Evolutionary conservation across 805 yeast genomes (phyloP).

Genomic region (Kregervanrija fluxuum): DNA sequence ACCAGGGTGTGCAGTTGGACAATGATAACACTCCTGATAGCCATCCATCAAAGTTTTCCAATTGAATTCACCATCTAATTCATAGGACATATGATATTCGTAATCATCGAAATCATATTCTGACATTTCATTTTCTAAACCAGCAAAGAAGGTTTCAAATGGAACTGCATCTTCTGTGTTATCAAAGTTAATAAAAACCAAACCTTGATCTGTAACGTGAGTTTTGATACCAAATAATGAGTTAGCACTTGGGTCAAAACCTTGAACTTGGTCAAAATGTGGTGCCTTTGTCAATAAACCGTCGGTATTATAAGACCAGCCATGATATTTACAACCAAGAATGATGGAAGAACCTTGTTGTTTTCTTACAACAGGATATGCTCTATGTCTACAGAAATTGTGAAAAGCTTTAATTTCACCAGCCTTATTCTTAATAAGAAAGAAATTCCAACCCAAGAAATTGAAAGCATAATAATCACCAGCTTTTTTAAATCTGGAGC

Average conservation of each 20-base stretch:
- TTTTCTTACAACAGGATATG: slow-evolving; percentile 54
- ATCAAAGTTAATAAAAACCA: slow-evolving; percentile 51
- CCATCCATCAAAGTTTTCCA: slow-evolving; percentile 67
- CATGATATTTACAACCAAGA: slow-evolving; percentile 56
- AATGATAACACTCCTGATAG: slow-evolving; percentile 61
- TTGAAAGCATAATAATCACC: slow-evolving; percentile 50
- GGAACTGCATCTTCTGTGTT: slow-evolving; percentile 34
- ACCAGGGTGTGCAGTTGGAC: slow-evolving; percentile 65
- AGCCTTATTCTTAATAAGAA: slow-evolving; percentile 45
- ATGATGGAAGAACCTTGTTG: slow-evolving; percentile 51
- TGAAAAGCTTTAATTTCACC: slow-evolving; percentile 54
- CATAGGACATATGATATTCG: slow-evolving; percentile 59
- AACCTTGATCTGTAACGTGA: slow-evolving; percentile 48
- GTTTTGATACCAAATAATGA: slow-evolving; percentile 48
- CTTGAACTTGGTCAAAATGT: slow-evolving; percentile 51
- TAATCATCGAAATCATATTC: slow-evolving; percentile 56
- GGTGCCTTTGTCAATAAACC: slow-evolving; percentile 56
- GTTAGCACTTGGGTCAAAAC: slow-evolving; percentile 49
- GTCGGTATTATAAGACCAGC: slow-evolving; percentile 60
- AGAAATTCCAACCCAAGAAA: slow-evolving; percentile 47
- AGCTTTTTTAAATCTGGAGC: slow-evolving; percentile 45
- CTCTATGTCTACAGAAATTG: slow-evolving; percentile 60
- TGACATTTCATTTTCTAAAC: slow-evolving; percentile 43
- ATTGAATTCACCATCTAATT: slow-evolving; percentile 55
- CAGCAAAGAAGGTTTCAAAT: slow-evolving; percentile 46